Percentiles rank a stretch among this genome's conserved stretches.
phyloP scores from a whole-genome alignment of 2,329 filamentous ascomycete species.

The Exophiala calicioides region DNA sequence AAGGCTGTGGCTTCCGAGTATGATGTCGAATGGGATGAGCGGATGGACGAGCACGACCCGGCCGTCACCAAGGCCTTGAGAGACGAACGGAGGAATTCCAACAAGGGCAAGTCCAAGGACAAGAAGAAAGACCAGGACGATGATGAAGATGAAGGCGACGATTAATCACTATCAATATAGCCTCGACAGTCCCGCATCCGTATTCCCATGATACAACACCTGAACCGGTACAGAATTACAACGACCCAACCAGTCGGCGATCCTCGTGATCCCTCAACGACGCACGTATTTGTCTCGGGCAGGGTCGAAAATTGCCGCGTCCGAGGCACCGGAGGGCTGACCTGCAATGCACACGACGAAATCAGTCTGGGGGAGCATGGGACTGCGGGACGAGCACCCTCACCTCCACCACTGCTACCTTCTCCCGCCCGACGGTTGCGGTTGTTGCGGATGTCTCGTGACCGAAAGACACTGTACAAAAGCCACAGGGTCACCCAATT shows the following conservation, averaged over 20 bases:
- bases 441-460: conserved; percentile 49
- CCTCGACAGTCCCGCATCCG: conserved; percentile 11
- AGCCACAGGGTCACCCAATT: conserved; percentile 51
- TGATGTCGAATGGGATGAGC: conserved; percentile 86
- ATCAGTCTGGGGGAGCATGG: background rate
- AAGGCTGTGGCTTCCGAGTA: conserved; percentile 80
- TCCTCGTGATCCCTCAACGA: conserved; percentile 14
- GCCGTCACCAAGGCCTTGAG: conserved; percentile 55
- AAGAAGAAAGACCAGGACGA: conserved; percentile 39
- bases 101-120: conserved; percentile 36
- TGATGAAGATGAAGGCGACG: conserved; percentile 27
- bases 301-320: conserved; percentile 26
- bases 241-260: conserved; percentile 2
- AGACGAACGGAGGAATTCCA: conserved; percentile 49
- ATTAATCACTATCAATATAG: conserved; percentile 23
- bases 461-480: conserved; percentile 51
- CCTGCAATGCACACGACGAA: conserved; percentile 10
- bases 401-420: conserved; percentile 25
- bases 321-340: conserved; percentile 18
- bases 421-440: conserved; percentile 41
- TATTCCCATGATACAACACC: conserved; percentile 12
- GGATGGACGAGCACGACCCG: conserved; percentile 68
- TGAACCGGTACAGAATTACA: conserved; percentile 15
- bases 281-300: conserved; percentile 26
- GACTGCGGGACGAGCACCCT: background rate